Percentiles rank a stretch among this genome's conserved stretches.
These are phyloP conservation scores for Cinnamomum chago DNA, from an alignment of 164 flowering plant genomes.

Conservation along the genomic window DNA sequence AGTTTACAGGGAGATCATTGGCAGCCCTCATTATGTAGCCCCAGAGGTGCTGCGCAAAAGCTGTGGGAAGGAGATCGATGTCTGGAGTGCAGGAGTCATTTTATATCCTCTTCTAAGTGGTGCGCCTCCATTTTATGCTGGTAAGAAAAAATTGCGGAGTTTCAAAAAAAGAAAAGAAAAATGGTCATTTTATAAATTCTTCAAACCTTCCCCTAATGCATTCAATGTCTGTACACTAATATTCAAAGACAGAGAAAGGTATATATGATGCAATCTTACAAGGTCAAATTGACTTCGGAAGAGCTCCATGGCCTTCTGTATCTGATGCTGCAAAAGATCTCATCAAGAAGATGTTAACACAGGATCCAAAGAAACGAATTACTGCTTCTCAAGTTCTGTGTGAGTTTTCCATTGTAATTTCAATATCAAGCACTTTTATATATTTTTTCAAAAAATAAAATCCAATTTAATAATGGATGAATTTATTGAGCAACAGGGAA, in stretches of 20 bases:
- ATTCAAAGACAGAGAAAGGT: slow-evolving; percentile 72
- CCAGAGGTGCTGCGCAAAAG: slow-evolving; percentile 66
- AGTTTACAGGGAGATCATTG: slow-evolving; percentile 63
- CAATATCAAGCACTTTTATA: no score
- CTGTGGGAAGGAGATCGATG: slow-evolving; percentile 86
- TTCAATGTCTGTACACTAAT: neutral
- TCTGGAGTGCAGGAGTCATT: slow-evolving; percentile 96
- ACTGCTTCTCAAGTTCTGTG: slow-evolving; percentile 83
- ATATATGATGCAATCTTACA: slow-evolving; percentile 53
- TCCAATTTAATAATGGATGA: neutral
- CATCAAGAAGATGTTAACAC: slow-evolving; percentile 61
- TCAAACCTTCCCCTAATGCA: neutral
- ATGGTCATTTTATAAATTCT: neutral
- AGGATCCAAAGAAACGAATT: slow-evolving; percentile 61
- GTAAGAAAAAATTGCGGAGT: slow-evolving; percentile 23
- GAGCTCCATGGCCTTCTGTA: slow-evolving; percentile 83
- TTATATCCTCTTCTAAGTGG: slow-evolving; percentile 80
- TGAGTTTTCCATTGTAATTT: slow-evolving; percentile 19
- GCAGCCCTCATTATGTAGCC: slow-evolving; percentile 90
- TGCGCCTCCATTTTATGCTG: slow-evolving; percentile 91
- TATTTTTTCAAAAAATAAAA: no score
- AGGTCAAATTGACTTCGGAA: slow-evolving; percentile 53
- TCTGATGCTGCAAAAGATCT: slow-evolving; percentile 81
- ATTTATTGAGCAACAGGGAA: neutral
- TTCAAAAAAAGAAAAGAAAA: neutral